Conservation (phyloP, 2,329 filamentous ascomycete species). For the Ophiocordyceps camponoti-rufipedis region DNA sequence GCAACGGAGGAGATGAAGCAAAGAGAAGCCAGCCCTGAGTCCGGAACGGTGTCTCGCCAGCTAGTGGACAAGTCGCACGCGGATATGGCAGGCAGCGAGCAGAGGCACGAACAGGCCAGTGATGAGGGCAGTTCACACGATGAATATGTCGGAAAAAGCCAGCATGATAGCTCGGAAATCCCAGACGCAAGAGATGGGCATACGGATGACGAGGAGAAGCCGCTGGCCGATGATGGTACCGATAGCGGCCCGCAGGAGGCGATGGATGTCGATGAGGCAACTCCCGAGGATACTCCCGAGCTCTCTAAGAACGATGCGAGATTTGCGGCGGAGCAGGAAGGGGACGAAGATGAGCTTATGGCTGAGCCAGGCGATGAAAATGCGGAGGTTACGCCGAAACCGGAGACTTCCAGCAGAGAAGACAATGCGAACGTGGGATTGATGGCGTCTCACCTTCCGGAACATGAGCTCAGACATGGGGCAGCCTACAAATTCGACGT, state of each 20-base stretch:
- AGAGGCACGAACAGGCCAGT: neutral
- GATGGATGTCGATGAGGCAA: neutral
- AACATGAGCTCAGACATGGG: too few species aligned
- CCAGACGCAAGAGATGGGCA: neutral
- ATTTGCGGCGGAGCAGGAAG: neutral
- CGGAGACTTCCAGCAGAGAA: too few species aligned
- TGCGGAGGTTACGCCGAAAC: too few species aligned
- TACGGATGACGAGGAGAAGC: neutral
- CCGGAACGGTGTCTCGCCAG: too few species aligned
- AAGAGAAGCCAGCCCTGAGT: neutral
- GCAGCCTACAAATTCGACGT: neutral
- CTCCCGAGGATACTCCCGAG: neutral
- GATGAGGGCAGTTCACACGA: neutral
- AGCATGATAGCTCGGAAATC: neutral
- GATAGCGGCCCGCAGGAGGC: neutral
- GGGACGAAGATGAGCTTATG: neutral
- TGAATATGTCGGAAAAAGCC: neutral
- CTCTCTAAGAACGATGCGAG: neutral
- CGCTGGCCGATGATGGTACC: neutral
- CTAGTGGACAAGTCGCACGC: neutral
- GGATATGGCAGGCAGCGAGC: neutral
- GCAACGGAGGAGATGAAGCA: neutral
- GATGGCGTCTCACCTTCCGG: neutral
- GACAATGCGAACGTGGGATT: too few species aligned
- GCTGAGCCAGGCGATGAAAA: neutral